phyloP scores from a whole-genome alignment of 345 rosid species.

The Atalantia buxifolia region DNA sequence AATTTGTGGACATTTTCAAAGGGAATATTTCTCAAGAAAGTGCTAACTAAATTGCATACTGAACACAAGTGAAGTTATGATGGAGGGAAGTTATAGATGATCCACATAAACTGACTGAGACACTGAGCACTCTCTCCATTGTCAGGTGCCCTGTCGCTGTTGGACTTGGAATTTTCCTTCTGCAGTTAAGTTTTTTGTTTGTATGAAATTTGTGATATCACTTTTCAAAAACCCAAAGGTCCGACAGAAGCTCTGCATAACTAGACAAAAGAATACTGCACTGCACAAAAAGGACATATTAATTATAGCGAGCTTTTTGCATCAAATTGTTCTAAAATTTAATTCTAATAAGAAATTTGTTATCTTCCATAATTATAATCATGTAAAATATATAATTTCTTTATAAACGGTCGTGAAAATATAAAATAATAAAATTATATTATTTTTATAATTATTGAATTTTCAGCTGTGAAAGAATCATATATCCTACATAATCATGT shows the following conservation, averaged over 20 bases:
- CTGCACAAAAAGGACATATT: background rate
- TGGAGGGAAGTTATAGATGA: too few relatives aligned
- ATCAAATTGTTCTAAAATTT: background rate
- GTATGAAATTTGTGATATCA: background rate
- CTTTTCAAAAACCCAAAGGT: background rate
- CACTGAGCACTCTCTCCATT: background rate
- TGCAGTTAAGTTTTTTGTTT: background rate
- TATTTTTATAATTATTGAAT: too few relatives aligned
- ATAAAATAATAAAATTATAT: too few relatives aligned
- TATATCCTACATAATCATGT: too few relatives aligned
- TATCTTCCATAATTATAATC: too few relatives aligned
- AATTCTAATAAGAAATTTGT: background rate
- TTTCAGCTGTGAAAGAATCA: too few relatives aligned
- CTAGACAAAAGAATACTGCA: background rate
- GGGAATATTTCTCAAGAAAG: background rate
- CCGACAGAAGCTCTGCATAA: background rate
- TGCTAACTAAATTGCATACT: too few relatives aligned
- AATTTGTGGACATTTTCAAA: background rate
- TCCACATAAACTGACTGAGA: background rate
- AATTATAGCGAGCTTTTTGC: background rate
- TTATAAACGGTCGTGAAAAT: too few relatives aligned
- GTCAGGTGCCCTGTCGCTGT: conserved; percentile 1
- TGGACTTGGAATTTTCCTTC: background rate
- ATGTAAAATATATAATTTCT: too few relatives aligned
- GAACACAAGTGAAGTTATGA: too few relatives aligned